Conservation (phyloP, 2,329 filamentous ascomycete species). For the Pyrenophora graminea region DNA sequence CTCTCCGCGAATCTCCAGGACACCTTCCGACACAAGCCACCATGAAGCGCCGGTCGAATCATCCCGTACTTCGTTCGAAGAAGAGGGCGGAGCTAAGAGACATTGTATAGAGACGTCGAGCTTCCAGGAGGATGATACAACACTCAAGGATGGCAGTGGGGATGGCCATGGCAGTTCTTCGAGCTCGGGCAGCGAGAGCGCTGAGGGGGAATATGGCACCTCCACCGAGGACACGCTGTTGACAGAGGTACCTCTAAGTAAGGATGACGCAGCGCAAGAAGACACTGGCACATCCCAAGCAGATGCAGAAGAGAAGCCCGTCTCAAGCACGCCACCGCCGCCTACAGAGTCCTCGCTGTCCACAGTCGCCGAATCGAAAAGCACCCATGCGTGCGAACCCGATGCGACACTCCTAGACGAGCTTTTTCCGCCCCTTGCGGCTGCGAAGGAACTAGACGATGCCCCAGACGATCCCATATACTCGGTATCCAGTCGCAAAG, state of each 20-base stretch:
- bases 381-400: not conserved
- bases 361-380: not conserved
- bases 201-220: constrained; percentile 8
- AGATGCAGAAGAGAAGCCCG: not conserved
- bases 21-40: constrained; percentile 44
- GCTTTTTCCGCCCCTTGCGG: constrained; percentile 29
- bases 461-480: constrained; percentile 39
- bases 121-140: not conserved
- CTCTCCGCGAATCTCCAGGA: constrained; percentile 43
- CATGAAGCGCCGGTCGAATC: constrained; percentile 38
- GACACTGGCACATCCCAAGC: not conserved
- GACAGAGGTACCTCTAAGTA: constrained; percentile 1
- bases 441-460: constrained; percentile 13
- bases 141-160: not conserved
- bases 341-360: not conserved
- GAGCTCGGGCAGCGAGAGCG: constrained; percentile 4
- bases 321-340: not conserved
- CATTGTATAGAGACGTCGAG: not conserved
- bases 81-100: constrained; percentile 15
- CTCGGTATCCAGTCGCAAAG: constrained; percentile 43
- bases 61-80: constrained; percentile 45
- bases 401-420: constrained; percentile 31
- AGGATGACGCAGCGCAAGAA: not conserved
- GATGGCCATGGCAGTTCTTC: not conserved
- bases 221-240: constrained; percentile 6